A percentile compares a stretch with the other conserved stretches of the same genome.
Evolutionary conservation across 192 early-diverging fungal genomes (phyloP).

Genomic region (Oehlia diaphana): DNA sequence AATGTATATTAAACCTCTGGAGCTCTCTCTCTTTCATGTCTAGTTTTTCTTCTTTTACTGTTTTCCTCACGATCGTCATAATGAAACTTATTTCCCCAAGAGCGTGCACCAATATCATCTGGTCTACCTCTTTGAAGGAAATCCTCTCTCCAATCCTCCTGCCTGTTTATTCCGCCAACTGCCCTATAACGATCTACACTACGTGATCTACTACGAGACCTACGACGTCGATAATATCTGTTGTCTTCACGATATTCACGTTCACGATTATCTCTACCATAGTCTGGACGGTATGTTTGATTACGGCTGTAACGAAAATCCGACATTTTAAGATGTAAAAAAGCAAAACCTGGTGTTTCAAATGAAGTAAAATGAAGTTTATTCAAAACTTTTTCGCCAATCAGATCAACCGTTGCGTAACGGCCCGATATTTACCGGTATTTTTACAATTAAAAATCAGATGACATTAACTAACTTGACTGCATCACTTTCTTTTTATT

Average conservation of each 20-base stretch:
- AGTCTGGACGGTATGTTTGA: slow-evolving; percentile 29
- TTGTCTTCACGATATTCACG: slow-evolving; percentile 14
- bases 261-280: slow-evolving; percentile 16
- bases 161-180: neutral
- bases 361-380: neutral
- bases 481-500: too few relatives aligned
- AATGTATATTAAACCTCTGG: neutral
- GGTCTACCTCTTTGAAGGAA: slow-evolving; percentile 4
- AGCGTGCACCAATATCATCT: neutral
- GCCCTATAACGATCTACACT: slow-evolving; percentile 9
- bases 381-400: too few relatives aligned
- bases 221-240: slow-evolving; percentile 17
- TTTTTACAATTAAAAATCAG: too few relatives aligned
- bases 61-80: slow-evolving; percentile 5
- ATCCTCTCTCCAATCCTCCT: slow-evolving; percentile 8
- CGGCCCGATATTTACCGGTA: too few relatives aligned
- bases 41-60: slow-evolving; percentile 8
- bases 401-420: too few relatives aligned
- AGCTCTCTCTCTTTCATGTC: slow-evolving; percentile 4
- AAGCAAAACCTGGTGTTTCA: neutral
- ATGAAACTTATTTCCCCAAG: slow-evolving; percentile 14
- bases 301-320: slow-evolving; percentile 19
- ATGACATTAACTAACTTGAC: too few relatives aligned
- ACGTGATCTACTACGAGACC: neutral
- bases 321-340: neutral